Conservation (phyloP, 345 rosid genomes). For the Pelargonium nanum region DNA sequence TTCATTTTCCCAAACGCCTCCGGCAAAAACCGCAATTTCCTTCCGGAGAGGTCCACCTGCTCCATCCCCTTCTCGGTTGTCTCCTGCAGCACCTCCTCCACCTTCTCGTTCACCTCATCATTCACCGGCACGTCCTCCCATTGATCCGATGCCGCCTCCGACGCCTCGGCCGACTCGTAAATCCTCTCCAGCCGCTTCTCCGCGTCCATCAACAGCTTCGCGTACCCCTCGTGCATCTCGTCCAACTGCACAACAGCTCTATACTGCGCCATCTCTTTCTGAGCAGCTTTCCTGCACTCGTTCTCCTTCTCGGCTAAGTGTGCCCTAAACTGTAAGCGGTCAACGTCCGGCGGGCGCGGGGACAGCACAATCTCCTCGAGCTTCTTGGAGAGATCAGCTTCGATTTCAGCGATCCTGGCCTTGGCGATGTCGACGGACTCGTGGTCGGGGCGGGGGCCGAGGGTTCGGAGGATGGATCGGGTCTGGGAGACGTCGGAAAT, state of each 20-base stretch:
- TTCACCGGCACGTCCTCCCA: neutral
- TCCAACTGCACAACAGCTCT: slow-evolving; percentile 54
- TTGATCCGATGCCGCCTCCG: slow-evolving; percentile 11
- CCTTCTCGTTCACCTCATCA: slow-evolving; percentile 35
- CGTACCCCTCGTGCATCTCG: slow-evolving; percentile 71
- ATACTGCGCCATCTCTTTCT: slow-evolving; percentile 40
- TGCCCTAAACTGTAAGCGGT: slow-evolving; percentile 42
- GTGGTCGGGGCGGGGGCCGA: slow-evolving; percentile 91
- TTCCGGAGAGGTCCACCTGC: slow-evolving; percentile 53
- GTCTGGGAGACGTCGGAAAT: slow-evolving; percentile 69
- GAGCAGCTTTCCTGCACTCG: slow-evolving; percentile 41
- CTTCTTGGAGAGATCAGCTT: slow-evolving; percentile 39
- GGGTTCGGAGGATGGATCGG: slow-evolving; percentile 63
- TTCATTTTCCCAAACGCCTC: slow-evolving; percentile 73
- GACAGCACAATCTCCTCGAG: slow-evolving; percentile 71
- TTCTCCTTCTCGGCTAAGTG: slow-evolving; percentile 51
- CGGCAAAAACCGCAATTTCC: slow-evolving; percentile 50
- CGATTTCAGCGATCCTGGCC: slow-evolving; percentile 48
- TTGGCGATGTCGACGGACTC: slow-evolving; percentile 74
- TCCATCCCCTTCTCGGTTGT: slow-evolving; percentile 48
- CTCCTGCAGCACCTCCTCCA: slow-evolving; percentile 44
- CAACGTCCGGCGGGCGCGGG: slow-evolving; percentile 39
- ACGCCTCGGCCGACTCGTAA: slow-evolving; percentile 48
- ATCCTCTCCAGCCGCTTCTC: slow-evolving; percentile 63
- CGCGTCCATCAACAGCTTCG: slow-evolving; percentile 66